A percentile compares a stretch with the other conserved stretches of the same genome.
Conservation (phyloP, 2,329 filamentous ascomycete species). For the Xylariaceae sp. region DNA sequence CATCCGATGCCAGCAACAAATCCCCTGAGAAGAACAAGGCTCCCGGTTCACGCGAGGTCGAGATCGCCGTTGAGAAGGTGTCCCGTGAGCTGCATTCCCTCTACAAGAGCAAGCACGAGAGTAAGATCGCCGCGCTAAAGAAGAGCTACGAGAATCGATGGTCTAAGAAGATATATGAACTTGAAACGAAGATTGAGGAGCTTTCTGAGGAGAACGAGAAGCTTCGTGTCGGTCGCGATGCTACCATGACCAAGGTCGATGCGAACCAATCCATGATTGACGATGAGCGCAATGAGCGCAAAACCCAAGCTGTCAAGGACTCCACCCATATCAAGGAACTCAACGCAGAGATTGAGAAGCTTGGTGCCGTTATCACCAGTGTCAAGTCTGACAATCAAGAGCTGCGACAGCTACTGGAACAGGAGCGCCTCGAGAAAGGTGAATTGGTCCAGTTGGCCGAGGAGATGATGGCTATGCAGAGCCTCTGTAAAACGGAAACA, state of each 20-base stretch:
- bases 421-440: slow-evolving; percentile 82
- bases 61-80: slow-evolving; percentile 86
- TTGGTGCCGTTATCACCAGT: slow-evolving; percentile 74
- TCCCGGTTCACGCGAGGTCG: slow-evolving; percentile 67
- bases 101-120: slow-evolving; percentile 98
- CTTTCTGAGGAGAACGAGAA: slow-evolving; percentile 77
- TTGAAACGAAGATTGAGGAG: slow-evolving; percentile 74
- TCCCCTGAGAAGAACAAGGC: slow-evolving; percentile 50
- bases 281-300: slow-evolving; percentile 57
- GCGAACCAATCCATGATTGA: slow-evolving; percentile 53
- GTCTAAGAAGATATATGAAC: slow-evolving; percentile 84
- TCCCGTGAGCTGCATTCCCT: slow-evolving; percentile 90
- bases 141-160: slow-evolving; percentile 84
- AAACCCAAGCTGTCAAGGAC: slow-evolving; percentile 64
- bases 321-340: slow-evolving; percentile 72
- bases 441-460: slow-evolving; percentile 82
- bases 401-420: slow-evolving; percentile 70
- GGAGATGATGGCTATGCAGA: slow-evolving; percentile 79
- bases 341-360: slow-evolving; percentile 75
- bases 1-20: slow-evolving; percentile 33
- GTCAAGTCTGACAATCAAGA: slow-evolving; percentile 74
- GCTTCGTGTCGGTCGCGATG: slow-evolving; percentile 69
- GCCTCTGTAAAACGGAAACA: slow-evolving; percentile 46
- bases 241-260: slow-evolving; percentile 67
- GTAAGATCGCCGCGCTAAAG: slow-evolving; percentile 90